A percentile compares a stretch with the other conserved stretches of the same genome.
Conservation (phyloP, 768 basidiomycete genomes). For the Boletellus sp. region DNA sequence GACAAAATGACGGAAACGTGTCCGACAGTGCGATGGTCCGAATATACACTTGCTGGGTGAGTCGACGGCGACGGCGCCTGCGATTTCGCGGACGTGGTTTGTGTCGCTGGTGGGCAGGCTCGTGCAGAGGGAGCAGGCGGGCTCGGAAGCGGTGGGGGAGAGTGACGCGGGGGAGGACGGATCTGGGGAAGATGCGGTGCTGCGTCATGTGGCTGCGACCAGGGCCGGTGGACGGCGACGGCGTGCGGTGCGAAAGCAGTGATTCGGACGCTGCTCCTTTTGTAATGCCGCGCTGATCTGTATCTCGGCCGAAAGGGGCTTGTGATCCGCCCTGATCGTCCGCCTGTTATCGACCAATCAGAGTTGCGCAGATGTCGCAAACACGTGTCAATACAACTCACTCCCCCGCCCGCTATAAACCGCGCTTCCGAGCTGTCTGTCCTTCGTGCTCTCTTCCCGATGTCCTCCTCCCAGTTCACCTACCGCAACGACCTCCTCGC, state of each 20-base stretch:
- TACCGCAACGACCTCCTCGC: slow-evolving; percentile 85
- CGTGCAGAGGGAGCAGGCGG: slow-evolving; percentile 15
- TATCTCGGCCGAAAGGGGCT: slow-evolving; percentile 8
- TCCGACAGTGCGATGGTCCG: slow-evolving; percentile 53
- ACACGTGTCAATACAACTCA: slow-evolving; percentile 24
- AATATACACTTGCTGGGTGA: slow-evolving; percentile 58
- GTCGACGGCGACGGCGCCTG: slow-evolving; percentile 54
- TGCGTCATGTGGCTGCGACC: slow-evolving; percentile 36
- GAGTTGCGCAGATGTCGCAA: slow-evolving; percentile 7
- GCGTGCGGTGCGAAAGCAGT: slow-evolving; percentile 50
- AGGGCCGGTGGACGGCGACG: slow-evolving; percentile 66
- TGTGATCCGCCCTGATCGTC: not conserved
- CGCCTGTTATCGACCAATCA: slow-evolving; percentile 32
- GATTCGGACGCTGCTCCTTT: too few relatives aligned
- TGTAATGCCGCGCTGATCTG: not conserved
- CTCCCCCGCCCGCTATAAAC: slow-evolving; percentile 23
- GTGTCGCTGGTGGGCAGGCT: slow-evolving; percentile 38
- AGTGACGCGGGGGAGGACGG: slow-evolving; percentile 40
- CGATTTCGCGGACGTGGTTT: slow-evolving; percentile 68
- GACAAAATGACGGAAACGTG: slow-evolving; percentile 7
- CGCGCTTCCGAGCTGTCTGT: not conserved
- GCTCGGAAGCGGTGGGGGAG: slow-evolving; percentile 28
- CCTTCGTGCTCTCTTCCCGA: slow-evolving; percentile 4
- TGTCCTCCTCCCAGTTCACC: slow-evolving; percentile 31
- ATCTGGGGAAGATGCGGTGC: slow-evolving; percentile 40